Base-by-base conservation (phyloP, 2,329 filamentous ascomycete species). In the Trichoderma cornu-damae region DNA sequence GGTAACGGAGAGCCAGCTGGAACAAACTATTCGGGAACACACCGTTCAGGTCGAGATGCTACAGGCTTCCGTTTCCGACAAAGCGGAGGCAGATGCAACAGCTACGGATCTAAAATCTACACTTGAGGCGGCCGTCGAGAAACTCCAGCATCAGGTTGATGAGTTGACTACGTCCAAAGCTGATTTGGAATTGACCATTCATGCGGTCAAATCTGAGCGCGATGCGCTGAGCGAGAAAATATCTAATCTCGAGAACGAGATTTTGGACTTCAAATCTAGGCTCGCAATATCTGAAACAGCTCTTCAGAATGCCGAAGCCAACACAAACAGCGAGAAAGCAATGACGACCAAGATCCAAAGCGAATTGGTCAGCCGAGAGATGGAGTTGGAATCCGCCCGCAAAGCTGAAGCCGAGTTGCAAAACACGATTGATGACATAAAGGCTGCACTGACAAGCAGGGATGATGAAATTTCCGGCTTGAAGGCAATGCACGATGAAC, bases 131-230 rank as follows among this genome's bases (percentile, higher is more conserved):
- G 69, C 72, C 3, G 64, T 77, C 28, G 73, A 72, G 22, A 77
- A 77, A 18, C 69, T 86, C 44, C 78, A 85, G 68, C 77, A 73
- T 64, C 79, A 81, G 68, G 73, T 86, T 30, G 77, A 82, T 18
- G 77, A 79, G 38, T 67, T 85, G 52, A 73, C 73, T 1, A 72
- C 76, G 1, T 76, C 78, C 2, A 78, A 77, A 50, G 68, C 69
- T n/a, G 69, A 71, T 4, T 65, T 80, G 6, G 75, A 79, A 65
- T 69, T 72, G 22, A 73, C 75, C 11, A 76, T 74, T 62, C 72
- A 75, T 50, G 71, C 74, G 63, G 59, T 75, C 22, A 75, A 78
- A 50, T 72, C 70, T 20, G 77, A 78, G 57, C 69, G 73, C 32
- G 73, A 77, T 46, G 75, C 75, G 1, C 76, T 73, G 57, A 69